Base-by-base conservation (phyloP, 2,329 filamentous ascomycete genomes). In the Penicillium sp. region DNA sequence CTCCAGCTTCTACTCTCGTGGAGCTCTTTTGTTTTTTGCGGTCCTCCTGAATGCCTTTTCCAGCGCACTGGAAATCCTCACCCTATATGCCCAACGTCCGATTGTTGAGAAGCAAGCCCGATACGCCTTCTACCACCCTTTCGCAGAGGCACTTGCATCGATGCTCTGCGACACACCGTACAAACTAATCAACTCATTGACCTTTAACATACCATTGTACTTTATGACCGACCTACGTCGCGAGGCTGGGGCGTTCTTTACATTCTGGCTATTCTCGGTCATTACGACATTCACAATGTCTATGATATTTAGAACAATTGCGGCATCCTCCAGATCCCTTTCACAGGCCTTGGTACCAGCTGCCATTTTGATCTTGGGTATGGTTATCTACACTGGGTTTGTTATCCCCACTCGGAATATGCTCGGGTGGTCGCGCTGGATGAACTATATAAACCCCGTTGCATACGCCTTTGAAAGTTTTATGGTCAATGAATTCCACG, bases 101-200 rank as follows among this genome's bases (percentile, higher is more conserved):
- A 96, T 96, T 66, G 90, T 97, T 58, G 91, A 96, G 70, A 96
- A 96, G 72, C 92, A 97, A 66, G 78, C 82, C 54, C 85, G 89
- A 56, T 96, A 96, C 70, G 91, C 92, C 18, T 81, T 96, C 18
- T 96, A 96, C 67, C 92, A 96, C 67, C 91, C 92, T 0, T 92
- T 89, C 10, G 89, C 91, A 16, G 92, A 97, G 79, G 90, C 91
- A n/a, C 81, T 90, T 57, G 85, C 89, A 0, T 94, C 89, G 10
- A 94, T 96, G 88, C 74, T 96, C 31, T 88, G 85, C 60, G 92
- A 97, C 66, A 76, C 96, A 75, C 92, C 92, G 0, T 90, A 90
- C 74, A 96, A 94, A 73, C 74, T 95, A 9, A 37, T 74, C n/a
- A 92, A 92, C 65, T 76, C 84, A 1, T 81, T 95, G 61, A 75